Conservation (phyloP, 441 rosid species). For the Syzygium malaccense region DNA sequence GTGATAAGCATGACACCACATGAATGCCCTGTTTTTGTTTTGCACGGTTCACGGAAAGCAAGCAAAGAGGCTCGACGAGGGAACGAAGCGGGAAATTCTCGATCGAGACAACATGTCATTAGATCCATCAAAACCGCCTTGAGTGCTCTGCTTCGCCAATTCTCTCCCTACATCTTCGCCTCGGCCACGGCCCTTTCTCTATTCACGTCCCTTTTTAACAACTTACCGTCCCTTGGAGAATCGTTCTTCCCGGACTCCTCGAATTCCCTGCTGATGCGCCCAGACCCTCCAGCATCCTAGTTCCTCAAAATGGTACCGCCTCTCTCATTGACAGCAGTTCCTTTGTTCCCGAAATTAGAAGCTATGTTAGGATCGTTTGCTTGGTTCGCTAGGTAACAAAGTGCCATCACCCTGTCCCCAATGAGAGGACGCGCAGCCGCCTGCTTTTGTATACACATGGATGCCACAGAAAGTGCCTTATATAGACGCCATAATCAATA, state of each 20-base stretch:
- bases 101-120: background rate
- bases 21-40: background rate
- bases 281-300: background rate
- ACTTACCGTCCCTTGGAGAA: background rate
- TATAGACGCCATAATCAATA: background rate
- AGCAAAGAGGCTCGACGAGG: background rate
- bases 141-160: background rate
- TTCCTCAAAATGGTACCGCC: background rate
- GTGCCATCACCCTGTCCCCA: background rate
- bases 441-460: slow-evolving; percentile 7
- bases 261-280: background rate
- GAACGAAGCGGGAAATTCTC: background rate
- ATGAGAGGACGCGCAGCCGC: background rate
- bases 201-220: background rate
- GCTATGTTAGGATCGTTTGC: background rate
- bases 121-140: background rate
- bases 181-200: background rate
- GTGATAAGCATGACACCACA: background rate
- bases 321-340: background rate
- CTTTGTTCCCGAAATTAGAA: background rate
- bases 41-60: background rate
- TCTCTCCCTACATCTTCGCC: background rate
- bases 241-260: background rate
- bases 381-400: background rate
- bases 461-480: background rate